Evolutionary conservation across 208 protist species (phyloP), one percentile per base, ranked within the genome.

Genomic region (Crithidia bombi): DNA sequence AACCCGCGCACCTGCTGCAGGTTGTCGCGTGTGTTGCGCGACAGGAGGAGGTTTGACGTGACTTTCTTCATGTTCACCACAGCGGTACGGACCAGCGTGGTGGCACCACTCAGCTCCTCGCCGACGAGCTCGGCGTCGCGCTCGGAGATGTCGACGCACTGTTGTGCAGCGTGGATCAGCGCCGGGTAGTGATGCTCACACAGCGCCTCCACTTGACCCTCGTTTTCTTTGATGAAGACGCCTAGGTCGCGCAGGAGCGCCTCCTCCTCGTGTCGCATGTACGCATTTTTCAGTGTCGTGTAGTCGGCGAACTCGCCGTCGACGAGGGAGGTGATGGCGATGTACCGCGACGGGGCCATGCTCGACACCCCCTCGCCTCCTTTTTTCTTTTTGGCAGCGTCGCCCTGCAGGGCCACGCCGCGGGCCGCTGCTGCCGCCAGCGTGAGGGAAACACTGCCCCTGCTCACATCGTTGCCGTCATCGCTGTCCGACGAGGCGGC

Each of bases 251-350:
- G 57, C 65, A 94, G 76, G 38, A 95, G 73, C 12, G 74, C 72
- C 25, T 92, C 89, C 68, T 97, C 92, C 41, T 94, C 89, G 62
- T 85, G 73, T 7, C 83, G 84, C 49, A 91, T 67, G 78, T 95
- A 97, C 1, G 90, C 89, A 47, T 86, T 87, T 56, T 86, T 83
- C 28, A 97, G 69, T 19, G 89, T 83, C 5, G 82, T 86, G 81
- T 97, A 97, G 71, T 97, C 92, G 0, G 86, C 90, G 46, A 97
- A 97, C 73, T 97, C 89, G 15, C 87, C 88, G 58, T 95, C 87
- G 17, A 95, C 89, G 43, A 95, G 80, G 7, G 92, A 95, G 25
- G 87, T 87, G 55, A 97, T 83, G 28, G 87, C 86, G 32, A 92
- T 86, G 75, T 94, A 94, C 25, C 90, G 84, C 44, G 86, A 87